Base-by-base conservation (phyloP, 1,284 basidiomycete genomes). In the Boletellus deceptivus region DNA sequence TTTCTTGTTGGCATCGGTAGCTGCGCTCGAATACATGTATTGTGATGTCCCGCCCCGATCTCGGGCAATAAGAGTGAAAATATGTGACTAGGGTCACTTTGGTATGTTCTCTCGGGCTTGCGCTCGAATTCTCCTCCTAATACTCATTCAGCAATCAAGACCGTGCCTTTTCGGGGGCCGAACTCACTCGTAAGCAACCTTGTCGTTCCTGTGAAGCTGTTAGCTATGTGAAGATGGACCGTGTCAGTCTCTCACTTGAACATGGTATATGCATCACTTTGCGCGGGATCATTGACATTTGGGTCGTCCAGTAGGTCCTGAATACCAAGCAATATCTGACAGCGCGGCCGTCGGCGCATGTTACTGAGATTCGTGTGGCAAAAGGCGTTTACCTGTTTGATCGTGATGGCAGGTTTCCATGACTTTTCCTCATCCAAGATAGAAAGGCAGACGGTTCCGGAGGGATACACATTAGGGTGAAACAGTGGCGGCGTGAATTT, bases 371-470 rank as follows among this genome's bases (percentile, higher is more conserved):
- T 40, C 10, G 48, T 25, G 34, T 47, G 38, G 20, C 17, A 2
- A 36, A 40, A 34, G 10, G 65, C 80, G 41, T 31, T 31, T 36
- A 91, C 94, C 80, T 98, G 95, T 71, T 99, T 99, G 73, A 99
- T 93, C 2, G 95, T 99, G 63, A 99, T 98, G 2, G 94, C 91
- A 10, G 97, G 94, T 70, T 98, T 98, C 97, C 97, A 99, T 6
- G 87, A 89, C 72, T 99, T 99, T 72, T 99, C 97, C 69, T 99
- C 97, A 68, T 99, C 96, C 36, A 99, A 74, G 67, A 99, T 99
- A 14, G 94, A 98, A 20, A 99, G 78, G 69, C 97, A 99, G 46
- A 99, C 95, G 18, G 97, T 99, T 24, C 97, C 97, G 16, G 94
- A 98, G 0, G 97, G 97, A 70, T 98, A 99, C 48, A 99, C 94